Conservation (phyloP, 2,329 filamentous ascomycete genomes). For the Nakataea oryzae region DNA sequence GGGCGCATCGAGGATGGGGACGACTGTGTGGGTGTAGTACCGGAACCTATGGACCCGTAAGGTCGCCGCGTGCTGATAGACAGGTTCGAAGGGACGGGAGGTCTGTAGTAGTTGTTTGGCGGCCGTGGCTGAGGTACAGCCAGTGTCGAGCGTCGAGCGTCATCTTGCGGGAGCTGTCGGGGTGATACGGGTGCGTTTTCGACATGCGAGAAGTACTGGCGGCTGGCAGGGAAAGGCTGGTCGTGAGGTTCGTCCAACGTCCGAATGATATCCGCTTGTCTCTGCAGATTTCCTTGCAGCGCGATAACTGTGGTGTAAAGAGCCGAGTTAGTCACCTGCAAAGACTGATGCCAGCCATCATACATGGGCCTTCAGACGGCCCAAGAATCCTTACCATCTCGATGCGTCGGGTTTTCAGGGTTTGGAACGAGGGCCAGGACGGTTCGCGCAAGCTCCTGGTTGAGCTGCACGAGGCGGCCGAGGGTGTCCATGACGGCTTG, state of each 20-base stretch:
- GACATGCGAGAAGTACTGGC: constrained; percentile 54
- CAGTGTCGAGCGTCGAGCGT: constrained; percentile 62
- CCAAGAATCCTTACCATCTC: constrained; percentile 58
- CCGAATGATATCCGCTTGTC: constrained; percentile 47
- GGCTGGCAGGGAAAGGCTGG: constrained; percentile 50
- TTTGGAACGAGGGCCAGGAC: constrained; percentile 65
- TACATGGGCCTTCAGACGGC: neutral
- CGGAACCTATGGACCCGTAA: constrained; percentile 76
- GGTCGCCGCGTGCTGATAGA: constrained; percentile 65
- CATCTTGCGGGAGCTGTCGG: constrained; percentile 76
- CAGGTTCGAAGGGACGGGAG: constrained; percentile 72
- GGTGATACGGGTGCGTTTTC: constrained; percentile 79
- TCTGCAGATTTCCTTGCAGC: constrained; percentile 49
- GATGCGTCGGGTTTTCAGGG: constrained; percentile 65
- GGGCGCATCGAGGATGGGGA: constrained; percentile 66
- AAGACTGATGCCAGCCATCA: neutral
- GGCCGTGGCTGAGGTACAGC: constrained; percentile 48
- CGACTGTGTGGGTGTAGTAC: constrained; percentile 49
- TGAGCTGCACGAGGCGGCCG: constrained; percentile 61
- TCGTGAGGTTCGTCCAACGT: constrained; percentile 58
- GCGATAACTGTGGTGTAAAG: constrained; percentile 31
- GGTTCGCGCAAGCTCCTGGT: constrained; percentile 70
- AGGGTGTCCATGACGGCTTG: constrained; percentile 75
- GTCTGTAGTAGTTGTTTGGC: constrained; percentile 58
- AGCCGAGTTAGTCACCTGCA: constrained; percentile 11